These are phyloP conservation scores for Lepiota brunneoincarnata DNA, from an alignment of 768 basidiomycete genomes.

Conservation along the genomic window DNA sequence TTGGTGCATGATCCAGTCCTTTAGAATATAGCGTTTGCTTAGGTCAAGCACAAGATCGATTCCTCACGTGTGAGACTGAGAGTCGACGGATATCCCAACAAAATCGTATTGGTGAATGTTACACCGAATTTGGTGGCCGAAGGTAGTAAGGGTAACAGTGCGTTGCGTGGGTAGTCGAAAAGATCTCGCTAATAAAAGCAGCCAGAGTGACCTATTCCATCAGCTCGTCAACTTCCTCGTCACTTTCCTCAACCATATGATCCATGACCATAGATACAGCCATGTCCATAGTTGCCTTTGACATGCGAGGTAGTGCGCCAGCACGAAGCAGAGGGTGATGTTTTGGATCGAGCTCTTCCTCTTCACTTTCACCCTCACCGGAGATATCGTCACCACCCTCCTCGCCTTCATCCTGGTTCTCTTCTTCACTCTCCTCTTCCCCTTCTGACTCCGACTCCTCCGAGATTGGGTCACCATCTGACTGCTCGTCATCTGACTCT, in stretches of 20 bases:
- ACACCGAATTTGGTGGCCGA: no score
- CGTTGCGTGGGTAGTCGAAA: no score
- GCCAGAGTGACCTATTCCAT: constrained; percentile 24
- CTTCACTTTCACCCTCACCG: constrained; percentile 32
- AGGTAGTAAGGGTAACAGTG: no score
- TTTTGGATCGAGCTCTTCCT: constrained; percentile 47
- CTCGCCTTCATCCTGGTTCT: constrained; percentile 27
- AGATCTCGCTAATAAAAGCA: no score
- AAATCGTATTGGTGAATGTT: no score
- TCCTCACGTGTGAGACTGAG: neutral
- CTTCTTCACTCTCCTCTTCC: constrained; percentile 25
- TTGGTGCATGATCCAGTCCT: neutral
- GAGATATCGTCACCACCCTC: constrained; percentile 31
- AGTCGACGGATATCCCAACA: no score
- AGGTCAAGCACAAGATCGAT: neutral
- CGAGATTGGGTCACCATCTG: constrained; percentile 20
- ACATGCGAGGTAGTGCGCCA: constrained; percentile 69
- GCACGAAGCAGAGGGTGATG: constrained; percentile 63
- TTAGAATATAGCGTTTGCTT: neutral
- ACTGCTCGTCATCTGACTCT: constrained; percentile 26
- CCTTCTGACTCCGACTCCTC: constrained; percentile 19
- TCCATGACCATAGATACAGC: constrained; percentile 60
- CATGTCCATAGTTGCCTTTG: constrained; percentile 62
- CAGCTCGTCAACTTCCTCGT: constrained; percentile 50
- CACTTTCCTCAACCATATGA: constrained; percentile 41